Conservation (phyloP, 2,329 filamentous ascomycete genomes). For the Ophiostoma angusticollis region DNA sequence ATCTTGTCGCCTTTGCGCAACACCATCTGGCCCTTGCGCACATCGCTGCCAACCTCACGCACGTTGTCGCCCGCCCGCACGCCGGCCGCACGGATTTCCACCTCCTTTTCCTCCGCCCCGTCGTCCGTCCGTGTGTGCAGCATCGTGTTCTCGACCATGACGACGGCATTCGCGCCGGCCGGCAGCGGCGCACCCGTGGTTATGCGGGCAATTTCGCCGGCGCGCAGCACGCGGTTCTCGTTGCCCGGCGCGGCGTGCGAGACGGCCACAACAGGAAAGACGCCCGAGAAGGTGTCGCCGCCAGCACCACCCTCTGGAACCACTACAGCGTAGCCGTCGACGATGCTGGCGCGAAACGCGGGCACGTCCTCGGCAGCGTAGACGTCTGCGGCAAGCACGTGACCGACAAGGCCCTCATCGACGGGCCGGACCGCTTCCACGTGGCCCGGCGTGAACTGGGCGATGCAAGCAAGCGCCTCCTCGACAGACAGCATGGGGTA, state of each 20-base stretch:
- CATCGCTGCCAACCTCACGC: constrained; percentile 80
- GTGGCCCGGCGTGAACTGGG: constrained; percentile 56
- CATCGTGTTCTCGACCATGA: constrained; percentile 92
- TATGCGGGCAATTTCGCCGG: constrained; percentile 74
- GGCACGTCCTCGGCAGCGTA: constrained; percentile 72
- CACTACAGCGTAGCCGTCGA: constrained; percentile 87
- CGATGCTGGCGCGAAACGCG: constrained; percentile 88
- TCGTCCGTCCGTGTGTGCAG: constrained; percentile 65
- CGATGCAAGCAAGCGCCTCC: constrained; percentile 62
- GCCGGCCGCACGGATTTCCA: constrained; percentile 71
- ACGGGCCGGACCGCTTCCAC: constrained; percentile 46
- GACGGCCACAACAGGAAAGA: constrained; percentile 75
- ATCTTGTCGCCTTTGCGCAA: constrained; percentile 70
- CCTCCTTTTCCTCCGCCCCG: constrained; percentile 69
- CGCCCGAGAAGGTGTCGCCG: constrained; percentile 49
- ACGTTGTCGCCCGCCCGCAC: constrained; percentile 76
- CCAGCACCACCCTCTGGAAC: constrained; percentile 27
- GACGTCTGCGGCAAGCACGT: constrained; percentile 73
- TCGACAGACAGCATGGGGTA: constrained; percentile 85
- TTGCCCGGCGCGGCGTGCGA: constrained; percentile 73
- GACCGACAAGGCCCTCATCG: constrained; percentile 54
- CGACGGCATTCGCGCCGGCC: constrained; percentile 74
- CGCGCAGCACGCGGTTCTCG: constrained; percentile 40
- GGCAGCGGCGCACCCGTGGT: constrained; percentile 91
- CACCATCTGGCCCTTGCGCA: constrained; percentile 55